These are phyloP conservation scores for Glebionis coronaria DNA, from an alignment of 129 eudicot species.

Conservation along the genomic window DNA sequence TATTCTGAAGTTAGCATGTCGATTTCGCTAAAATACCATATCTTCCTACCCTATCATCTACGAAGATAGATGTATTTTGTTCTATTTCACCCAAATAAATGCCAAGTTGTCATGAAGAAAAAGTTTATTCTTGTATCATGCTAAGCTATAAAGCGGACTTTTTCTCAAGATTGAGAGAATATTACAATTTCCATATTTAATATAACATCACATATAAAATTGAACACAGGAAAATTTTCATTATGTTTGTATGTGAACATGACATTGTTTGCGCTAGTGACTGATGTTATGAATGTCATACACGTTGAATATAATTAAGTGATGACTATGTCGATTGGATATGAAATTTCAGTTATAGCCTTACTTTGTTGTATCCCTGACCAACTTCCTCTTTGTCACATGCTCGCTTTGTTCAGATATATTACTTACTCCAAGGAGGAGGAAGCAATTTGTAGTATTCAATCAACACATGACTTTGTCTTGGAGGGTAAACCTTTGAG, in stretches of 20 bases:
- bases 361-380: slow-evolving; percentile 15
- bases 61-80: too few relatives aligned
- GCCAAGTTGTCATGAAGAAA: not conserved
- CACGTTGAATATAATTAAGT: not conserved
- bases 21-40: too few relatives aligned
- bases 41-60: too few relatives aligned
- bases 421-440: slow-evolving; percentile 56
- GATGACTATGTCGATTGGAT: slow-evolving; percentile 6
- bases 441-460: slow-evolving; percentile 61
- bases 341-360: not conserved
- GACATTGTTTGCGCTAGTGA: not conserved
- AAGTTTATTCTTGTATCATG: not conserved
- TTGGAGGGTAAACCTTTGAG: slow-evolving; percentile 60
- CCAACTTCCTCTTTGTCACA: not conserved
- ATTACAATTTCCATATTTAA: too few relatives aligned
- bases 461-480: slow-evolving; percentile 50
- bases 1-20: too few relatives aligned
- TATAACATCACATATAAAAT: too few relatives aligned
- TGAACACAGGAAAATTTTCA: too few relatives aligned
- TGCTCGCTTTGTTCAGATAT: slow-evolving; percentile 36
- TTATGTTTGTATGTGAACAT: too few relatives aligned
- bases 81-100: not conserved
- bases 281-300: not conserved
- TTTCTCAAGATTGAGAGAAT: not conserved
- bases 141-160: not conserved